Evolutionary conservation across 2,329 filamentous ascomycete species (phyloP), one percentile per base, ranked within the genome.

Genomic region (Exophiala dermatitidis): DNA sequence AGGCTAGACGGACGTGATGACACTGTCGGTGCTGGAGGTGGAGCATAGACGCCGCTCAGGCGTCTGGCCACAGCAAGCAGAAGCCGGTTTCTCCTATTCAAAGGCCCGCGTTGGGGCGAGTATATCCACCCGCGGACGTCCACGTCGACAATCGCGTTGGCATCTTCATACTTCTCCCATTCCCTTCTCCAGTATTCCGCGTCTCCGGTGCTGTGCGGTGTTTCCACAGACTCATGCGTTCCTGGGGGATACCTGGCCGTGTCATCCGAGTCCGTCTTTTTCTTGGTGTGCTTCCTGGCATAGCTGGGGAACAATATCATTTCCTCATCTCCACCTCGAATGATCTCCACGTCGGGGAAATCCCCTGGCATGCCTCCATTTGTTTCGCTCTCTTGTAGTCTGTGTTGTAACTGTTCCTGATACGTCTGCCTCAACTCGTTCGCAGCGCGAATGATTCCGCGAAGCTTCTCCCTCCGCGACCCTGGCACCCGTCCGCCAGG

Each of bases 81-180:
- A 56, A 97, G 76, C 36, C 93, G 81, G 64, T 96, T 94, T 64
- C 89, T 89, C 62, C 90, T 80, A 29, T 82, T 91, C 79, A 96
- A 83, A 3, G 88, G 90, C 0, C 89, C 90, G 60, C 78, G 79
- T 64, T 91, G 88, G 12, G 91, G 91, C 37, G 83, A 82, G 69
- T 95, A 98, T 48, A 97, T 81, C 93, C 94, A 98, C 9, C 93
- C 93, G 62, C 91, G 80, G 28, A 98, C 88, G 67, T 98, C 91
- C 4, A 97, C 88, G 66, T 97, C 91, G 1, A 96, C 87, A 3
- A 96, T 76, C 0, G 90, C 89, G 67, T 86, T 86, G 64, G 90
- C 84, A 55, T 91, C 84, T 67, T 95, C 86, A 49, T 85, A 80
- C 56, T 80, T 80, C 53, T 90, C 82, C 86, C 88, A 95, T 64